Conservation (phyloP, 805 yeast genomes). For the Saccharomycopsis malanga region DNA sequence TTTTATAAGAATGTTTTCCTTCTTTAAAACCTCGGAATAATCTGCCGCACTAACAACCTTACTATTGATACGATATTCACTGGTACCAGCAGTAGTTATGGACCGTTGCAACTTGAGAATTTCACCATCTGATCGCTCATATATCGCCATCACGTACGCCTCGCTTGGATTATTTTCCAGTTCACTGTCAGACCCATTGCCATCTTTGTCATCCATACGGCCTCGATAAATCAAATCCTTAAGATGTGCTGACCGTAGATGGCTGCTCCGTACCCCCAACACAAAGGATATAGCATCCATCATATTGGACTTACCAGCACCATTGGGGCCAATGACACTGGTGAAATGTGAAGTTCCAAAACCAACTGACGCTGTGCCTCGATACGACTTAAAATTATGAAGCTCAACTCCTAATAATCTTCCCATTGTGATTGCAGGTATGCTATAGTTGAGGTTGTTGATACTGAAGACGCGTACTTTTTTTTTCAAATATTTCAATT, state of each 20-base stretch:
- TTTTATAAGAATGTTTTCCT: conserved; percentile 76
- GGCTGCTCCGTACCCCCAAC: conserved; percentile 70
- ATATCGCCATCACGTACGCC: conserved; percentile 76
- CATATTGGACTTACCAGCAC: conserved; percentile 95
- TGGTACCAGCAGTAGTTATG: conserved; percentile 49
- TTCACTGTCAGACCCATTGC: conserved; percentile 9
- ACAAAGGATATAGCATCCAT: conserved; percentile 97
- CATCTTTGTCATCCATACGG: conserved; percentile 28
- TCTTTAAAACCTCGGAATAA: conserved; percentile 59
- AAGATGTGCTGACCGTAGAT: conserved; percentile 65
- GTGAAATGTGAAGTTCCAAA: conserved; percentile 82
- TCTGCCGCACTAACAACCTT: conserved; percentile 52
- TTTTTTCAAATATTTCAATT: too few relatives aligned
- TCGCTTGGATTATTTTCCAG: conserved; percentile 33
- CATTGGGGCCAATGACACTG: conserved; percentile 96
- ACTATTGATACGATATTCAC: conserved; percentile 63
- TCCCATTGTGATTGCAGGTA: too few relatives aligned
- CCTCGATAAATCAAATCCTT: conserved; percentile 82
- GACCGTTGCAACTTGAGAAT: conserved; percentile 55
- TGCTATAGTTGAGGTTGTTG: too few relatives aligned
- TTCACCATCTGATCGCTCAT: conserved; percentile 54
- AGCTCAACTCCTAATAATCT: conserved; percentile 71
- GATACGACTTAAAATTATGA: conserved; percentile 85
- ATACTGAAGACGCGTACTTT: too few relatives aligned
- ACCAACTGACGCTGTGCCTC: conserved; percentile 67